Base-by-base conservation (phyloP, 2,329 filamentous ascomycete species). In the Aspergillus terreus region DNA sequence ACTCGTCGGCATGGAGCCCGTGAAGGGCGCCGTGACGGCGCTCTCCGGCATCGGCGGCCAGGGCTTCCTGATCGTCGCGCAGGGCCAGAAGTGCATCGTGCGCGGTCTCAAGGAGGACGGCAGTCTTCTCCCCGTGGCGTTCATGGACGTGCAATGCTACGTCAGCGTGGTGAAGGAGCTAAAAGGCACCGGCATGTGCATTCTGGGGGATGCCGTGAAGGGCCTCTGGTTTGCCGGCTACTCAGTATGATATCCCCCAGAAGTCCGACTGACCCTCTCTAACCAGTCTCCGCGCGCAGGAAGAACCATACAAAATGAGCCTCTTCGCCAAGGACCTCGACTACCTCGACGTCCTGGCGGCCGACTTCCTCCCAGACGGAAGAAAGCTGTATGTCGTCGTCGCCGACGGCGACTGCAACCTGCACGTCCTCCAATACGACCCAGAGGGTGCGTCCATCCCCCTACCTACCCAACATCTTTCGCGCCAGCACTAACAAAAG, bases 81-180 rank as follows among this genome's bases (percentile, higher is more conserved):
- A 99, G 67, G 94, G 94, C 1, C 92, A 96, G 65, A 99, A 99
- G 72, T 92, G 91, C 69, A 95, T 99, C 88, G 91, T 99, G 1
- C 82, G 94, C 53, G 94, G 94, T 38, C 79, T 99, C 3, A 96
- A 96, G 69, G 94, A 99, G 70, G 94, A 99, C 66, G 90, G 92
- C 0, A 91, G 88, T 1, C 80, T 97, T 47, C 78, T 97, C 1
- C 94, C 94, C 0, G 92, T 99, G 3, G 94, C 94, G 0, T 99
- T 99, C 66, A 88, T 99, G 79, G 94, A 99, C 65, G 95, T 96
- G 85, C 94, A 90, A 73, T 95, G 89, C 71, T 94, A 96, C 63
- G 90, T 96, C 11, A 89, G 85, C 2, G 84, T 87, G n/a, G 82
- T 90, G 49, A 94, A 92, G 65, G 89, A 90, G 62, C 79, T 99